Conservation (phyloP, 2,329 filamentous ascomycete species). For the Endoconidiophora polonica region DNA sequence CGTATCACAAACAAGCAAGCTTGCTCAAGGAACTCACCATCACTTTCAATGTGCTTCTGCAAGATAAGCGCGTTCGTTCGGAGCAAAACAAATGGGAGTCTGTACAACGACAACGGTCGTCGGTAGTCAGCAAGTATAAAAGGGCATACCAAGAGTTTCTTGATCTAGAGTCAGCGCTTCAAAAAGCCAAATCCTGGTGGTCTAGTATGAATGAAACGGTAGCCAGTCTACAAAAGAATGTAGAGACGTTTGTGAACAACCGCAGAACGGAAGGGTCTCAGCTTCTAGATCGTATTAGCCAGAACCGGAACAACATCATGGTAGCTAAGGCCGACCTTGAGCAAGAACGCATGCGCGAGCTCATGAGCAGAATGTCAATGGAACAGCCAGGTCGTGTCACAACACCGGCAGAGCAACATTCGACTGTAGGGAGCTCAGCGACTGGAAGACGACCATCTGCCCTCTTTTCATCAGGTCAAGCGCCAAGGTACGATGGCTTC, state of each 20-base stretch:
- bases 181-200: slow-evolving; percentile 85
- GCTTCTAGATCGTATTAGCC: slow-evolving; percentile 69
- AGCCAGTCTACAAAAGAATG: slow-evolving; percentile 83
- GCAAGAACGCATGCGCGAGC: slow-evolving; percentile 65
- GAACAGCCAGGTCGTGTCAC: slow-evolving; percentile 33
- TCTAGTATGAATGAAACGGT: slow-evolving; percentile 90
- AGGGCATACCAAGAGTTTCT: slow-evolving; percentile 85
- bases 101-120: slow-evolving; percentile 65
- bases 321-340: slow-evolving; percentile 56
- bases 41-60: slow-evolving; percentile 71
- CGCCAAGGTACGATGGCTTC: slow-evolving; percentile 35
- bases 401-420: slow-evolving; percentile 20
- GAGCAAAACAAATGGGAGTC: slow-evolving; percentile 92
- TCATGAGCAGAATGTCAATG: slow-evolving; percentile 95
- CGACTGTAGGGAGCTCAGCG: slow-evolving; percentile 14
- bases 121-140: slow-evolving; percentile 75
- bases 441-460: slow-evolving; percentile 22
- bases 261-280: slow-evolving; percentile 79
- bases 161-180: slow-evolving; percentile 70
- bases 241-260: slow-evolving; percentile 94
- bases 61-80: slow-evolving; percentile 82
- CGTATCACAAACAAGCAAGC: slow-evolving; percentile 85
- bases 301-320: slow-evolving; percentile 34
- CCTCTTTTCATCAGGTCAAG: slow-evolving; percentile 31
- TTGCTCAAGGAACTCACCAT: slow-evolving; percentile 88